phyloP scores from a whole-genome alignment of 805 yeast genomes.

The Candida cerambycidarum region DNA sequence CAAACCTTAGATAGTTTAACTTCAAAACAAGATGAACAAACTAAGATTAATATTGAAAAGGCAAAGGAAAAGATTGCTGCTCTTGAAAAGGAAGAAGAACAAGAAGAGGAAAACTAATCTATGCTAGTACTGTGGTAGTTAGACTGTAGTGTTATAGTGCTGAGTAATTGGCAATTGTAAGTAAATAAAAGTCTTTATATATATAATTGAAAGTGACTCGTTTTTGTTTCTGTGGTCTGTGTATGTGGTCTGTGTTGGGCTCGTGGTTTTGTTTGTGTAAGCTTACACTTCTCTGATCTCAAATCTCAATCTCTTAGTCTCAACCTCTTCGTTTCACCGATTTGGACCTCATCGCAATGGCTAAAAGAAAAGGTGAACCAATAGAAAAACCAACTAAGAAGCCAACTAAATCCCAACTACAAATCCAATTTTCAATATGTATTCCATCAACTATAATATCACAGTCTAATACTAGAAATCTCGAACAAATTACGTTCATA shows the following conservation, averaged over 20 bases:
- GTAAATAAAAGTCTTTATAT: no score
- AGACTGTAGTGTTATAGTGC: no score
- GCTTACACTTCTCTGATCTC: no score
- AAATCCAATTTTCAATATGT: constrained; percentile 55
- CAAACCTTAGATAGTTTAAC: constrained; percentile 67
- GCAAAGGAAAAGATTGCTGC: constrained; percentile 78
- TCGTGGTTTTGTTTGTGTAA: no score
- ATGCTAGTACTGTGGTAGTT: no score
- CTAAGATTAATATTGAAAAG: constrained; percentile 69
- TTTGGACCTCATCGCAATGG: constrained; percentile 15
- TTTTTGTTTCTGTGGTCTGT: no score
- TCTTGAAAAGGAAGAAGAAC: constrained; percentile 49
- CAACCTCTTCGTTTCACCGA: no score
- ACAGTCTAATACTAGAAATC: constrained; percentile 53
- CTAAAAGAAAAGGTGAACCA: constrained; percentile 26
- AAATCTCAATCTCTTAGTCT: no score
- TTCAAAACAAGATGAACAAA: constrained; percentile 75
- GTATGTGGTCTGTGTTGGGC: no score
- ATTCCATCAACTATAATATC: constrained; percentile 69
- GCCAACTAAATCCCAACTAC: constrained; percentile 22
- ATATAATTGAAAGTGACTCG: no score
- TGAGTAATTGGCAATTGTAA: no score
- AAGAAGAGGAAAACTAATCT: constrained; percentile 47
- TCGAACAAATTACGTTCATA: constrained; percentile 71
- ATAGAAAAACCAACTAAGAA: constrained; percentile 27